Evolutionary conservation across 495 filamentous ascomycete species (phyloP), one percentile per base, ranked within the genome.

Genomic region (Tuber umbilicatum): DNA sequence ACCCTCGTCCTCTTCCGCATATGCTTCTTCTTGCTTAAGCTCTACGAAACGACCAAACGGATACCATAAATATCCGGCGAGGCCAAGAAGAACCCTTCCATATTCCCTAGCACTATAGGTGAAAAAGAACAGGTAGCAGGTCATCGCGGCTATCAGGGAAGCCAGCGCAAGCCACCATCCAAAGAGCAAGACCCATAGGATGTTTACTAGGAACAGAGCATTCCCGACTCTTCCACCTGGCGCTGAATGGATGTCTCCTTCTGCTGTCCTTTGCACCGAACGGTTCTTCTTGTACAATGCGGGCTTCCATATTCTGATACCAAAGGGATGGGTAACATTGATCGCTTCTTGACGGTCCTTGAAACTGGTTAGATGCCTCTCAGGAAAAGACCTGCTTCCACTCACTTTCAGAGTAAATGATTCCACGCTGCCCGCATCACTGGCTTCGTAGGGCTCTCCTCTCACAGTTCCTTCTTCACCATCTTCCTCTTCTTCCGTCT

Each of bases 241-340:
- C 6, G 93, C 90, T 19, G 93, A 97, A 84, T 99, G 95, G 75
- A 99, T 98, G 85, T 99, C 95, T 10, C 91, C 94, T 84, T 99
- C 95, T 5, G 94, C 95, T 47, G 90, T 96, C 85, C 95, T 94
- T 79, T 97, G 93, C 23, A 99, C 95, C 12, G 96, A 98, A 74
- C 95, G 89, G 79, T 90, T 90, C 83, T 99, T 99, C 86, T 98
- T 98, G 87, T 99, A 99, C 55, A 99, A 82, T 0, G 95, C 95
- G 31, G 95, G 95, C 83, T 99, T 99, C 95, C 95, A 99, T 43
- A 99, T 91, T 75, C 95, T 91, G 81, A 99, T 98, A 83, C 95
- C 95, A 79, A 99, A 99, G 0, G 95, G 95, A 86, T 99, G 95
- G 0, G 95, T 99, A 83, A 97, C 91, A 84, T 99, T 99, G 84